Conservation (phyloP, 73 alveolate genomes). For the Paramecium octaurelia region DNA sequence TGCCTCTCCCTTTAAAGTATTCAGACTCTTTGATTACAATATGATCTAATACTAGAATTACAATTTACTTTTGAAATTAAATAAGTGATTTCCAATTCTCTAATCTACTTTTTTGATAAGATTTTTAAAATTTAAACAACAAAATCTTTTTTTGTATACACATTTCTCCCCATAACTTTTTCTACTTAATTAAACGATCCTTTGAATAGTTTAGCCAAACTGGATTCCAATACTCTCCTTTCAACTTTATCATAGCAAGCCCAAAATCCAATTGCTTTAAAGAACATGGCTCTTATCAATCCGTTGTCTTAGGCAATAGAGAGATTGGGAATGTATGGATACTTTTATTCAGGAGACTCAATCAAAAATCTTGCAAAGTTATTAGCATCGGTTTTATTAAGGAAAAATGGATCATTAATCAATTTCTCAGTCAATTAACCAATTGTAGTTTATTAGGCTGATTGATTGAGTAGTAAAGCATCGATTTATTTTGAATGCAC, state of each 20-base stretch:
- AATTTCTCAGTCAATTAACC: not conserved
- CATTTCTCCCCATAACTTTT: not conserved
- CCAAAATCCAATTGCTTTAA: slow-evolving; percentile 38
- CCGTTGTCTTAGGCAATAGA: not conserved
- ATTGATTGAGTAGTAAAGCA: not conserved
- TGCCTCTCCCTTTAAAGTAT: not conserved
- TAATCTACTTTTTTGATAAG: not conserved
- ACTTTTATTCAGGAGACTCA: not conserved
- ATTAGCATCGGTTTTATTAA: not conserved
- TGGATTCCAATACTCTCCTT: not conserved
- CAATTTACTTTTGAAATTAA: not conserved
- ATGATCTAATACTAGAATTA: not conserved
- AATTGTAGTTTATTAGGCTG: not conserved
- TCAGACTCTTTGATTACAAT: not conserved
- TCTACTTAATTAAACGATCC: not conserved
- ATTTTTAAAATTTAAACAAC: not conserved
- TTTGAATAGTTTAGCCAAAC: not conserved
- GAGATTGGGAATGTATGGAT: not conserved
- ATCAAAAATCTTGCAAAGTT: not conserved
- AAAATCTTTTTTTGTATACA: slow-evolving; percentile 3
- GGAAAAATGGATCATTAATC: not conserved
- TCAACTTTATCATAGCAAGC: slow-evolving; percentile 41
- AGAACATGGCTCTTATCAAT: not conserved
- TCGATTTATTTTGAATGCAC: not conserved
- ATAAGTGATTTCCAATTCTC: slow-evolving; percentile 23